A percentile compares a stretch with the other conserved stretches of the same genome.
Evolutionary conservation across 192 early-diverging fungal genomes (phyloP).

Genomic region (Linnemannia hyalina): DNA sequence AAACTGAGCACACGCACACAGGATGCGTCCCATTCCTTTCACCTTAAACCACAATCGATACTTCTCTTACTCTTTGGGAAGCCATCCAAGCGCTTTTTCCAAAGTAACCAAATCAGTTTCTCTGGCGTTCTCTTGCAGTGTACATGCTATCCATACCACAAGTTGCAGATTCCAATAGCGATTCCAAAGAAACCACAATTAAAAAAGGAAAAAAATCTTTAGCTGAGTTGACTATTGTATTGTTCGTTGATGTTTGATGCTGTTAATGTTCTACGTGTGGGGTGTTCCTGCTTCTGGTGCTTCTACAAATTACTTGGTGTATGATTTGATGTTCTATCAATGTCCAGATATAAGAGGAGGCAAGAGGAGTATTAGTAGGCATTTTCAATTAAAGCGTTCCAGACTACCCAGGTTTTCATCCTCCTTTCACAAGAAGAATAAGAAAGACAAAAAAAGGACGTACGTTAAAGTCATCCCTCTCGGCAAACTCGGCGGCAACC

Average conservation of each 20-base stretch:
- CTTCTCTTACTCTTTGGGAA: not conserved
- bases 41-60: not conserved
- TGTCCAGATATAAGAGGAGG: not conserved
- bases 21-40: not conserved
- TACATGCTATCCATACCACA: not conserved
- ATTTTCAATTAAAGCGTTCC: not conserved
- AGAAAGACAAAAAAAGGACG: slow-evolving; percentile 11
- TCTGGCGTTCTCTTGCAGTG: not conserved
- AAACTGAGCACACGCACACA: too few species aligned
- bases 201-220: not conserved
- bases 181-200: not conserved
- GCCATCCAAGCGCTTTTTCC: too few species aligned
- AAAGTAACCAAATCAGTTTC: too few species aligned
- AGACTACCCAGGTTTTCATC: not conserved
- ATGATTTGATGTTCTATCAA: slow-evolving; percentile 41
- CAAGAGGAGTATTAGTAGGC: not conserved
- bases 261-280: not conserved
- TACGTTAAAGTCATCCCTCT: slow-evolving; percentile 79
- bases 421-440: not conserved
- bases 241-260: not conserved
- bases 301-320: slow-evolving; percentile 24
- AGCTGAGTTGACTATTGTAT: not conserved
- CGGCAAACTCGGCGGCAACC: slow-evolving; percentile 84
- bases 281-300: not conserved
- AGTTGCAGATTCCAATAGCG: not conserved